Percentiles rank a stretch among this genome's conserved stretches.
Conservation (phyloP, 176 grass and related monocot species). For the Hordeum marinum region DNA sequence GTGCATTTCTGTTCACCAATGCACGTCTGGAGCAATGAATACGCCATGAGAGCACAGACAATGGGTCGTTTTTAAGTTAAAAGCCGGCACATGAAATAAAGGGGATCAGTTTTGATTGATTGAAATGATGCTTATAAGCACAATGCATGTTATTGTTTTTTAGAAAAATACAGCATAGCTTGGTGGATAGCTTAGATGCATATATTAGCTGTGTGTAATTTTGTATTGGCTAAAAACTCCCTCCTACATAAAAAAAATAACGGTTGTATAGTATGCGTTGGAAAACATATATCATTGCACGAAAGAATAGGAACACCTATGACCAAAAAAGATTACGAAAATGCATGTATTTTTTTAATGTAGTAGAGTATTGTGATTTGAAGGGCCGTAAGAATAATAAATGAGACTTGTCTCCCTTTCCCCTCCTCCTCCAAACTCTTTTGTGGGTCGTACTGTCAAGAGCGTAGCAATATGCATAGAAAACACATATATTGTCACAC, state of each 20-base stretch:
- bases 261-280: background rate
- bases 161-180: background rate
- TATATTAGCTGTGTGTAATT: background rate
- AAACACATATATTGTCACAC: too few species aligned
- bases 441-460: too few species aligned
- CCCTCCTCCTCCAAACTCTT: too few species aligned
- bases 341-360: background rate
- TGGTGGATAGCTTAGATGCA: background rate
- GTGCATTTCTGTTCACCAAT: constrained; percentile 5
- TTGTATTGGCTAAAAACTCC: background rate
- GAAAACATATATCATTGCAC: background rate
- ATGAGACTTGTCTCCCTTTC: too few species aligned
- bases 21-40: background rate
- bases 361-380: too few species aligned
- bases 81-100: background rate
- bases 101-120: background rate
- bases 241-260: background rate
- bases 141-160: background rate
- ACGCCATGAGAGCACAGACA: background rate
- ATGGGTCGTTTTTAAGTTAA: background rate
- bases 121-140: background rate
- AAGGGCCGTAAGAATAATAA: too few species aligned
- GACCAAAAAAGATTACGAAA: background rate
- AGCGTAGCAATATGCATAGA: too few species aligned
- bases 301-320: background rate